These are phyloP conservation scores for Arthroderma uncinatum DNA, from an alignment of 2,329 filamentous ascomycete genomes.

Conservation along the genomic window DNA sequence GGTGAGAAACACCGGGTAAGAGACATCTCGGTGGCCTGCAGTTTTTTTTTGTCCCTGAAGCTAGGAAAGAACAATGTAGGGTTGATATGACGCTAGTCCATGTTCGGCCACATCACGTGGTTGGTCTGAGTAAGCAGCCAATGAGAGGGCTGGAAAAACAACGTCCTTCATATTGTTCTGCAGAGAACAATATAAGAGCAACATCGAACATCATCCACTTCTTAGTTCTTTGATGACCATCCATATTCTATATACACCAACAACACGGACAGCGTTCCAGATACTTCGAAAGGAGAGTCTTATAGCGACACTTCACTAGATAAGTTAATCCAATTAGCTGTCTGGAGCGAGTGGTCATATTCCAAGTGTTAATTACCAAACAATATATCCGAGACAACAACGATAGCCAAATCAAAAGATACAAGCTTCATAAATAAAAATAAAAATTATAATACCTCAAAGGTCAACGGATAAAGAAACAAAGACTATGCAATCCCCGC, in stretches of 20 bases:
- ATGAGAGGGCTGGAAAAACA: not conserved
- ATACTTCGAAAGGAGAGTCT: not conserved
- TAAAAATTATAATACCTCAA: not conserved
- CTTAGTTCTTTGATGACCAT: too few relatives aligned
- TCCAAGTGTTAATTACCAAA: not conserved
- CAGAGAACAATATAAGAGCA: constrained; percentile 13
- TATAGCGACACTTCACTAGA: not conserved
- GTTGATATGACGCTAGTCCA: constrained; percentile 1
- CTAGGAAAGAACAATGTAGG: constrained; percentile 1
- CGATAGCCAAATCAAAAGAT: not conserved
- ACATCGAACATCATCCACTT: too few relatives aligned
- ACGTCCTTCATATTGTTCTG: constrained; percentile 18
- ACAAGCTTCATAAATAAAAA: not conserved
- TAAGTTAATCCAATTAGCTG: too few relatives aligned
- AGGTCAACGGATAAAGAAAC: not conserved
- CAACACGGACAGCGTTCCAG: too few relatives aligned
- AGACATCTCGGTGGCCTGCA: too few relatives aligned
- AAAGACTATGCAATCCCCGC: not conserved
- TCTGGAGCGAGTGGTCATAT: not conserved
- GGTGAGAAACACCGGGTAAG: too few relatives aligned
- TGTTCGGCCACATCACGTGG: not conserved
- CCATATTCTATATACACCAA: too few relatives aligned
- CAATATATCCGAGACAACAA: not conserved
- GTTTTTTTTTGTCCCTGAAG: too few relatives aligned
- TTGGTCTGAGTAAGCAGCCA: not conserved